Percentiles rank a stretch among this genome's conserved stretches.
These are phyloP conservation scores for Halenospora varia DNA, from an alignment of 495 filamentous ascomycete genomes.

Conservation along the genomic window DNA sequence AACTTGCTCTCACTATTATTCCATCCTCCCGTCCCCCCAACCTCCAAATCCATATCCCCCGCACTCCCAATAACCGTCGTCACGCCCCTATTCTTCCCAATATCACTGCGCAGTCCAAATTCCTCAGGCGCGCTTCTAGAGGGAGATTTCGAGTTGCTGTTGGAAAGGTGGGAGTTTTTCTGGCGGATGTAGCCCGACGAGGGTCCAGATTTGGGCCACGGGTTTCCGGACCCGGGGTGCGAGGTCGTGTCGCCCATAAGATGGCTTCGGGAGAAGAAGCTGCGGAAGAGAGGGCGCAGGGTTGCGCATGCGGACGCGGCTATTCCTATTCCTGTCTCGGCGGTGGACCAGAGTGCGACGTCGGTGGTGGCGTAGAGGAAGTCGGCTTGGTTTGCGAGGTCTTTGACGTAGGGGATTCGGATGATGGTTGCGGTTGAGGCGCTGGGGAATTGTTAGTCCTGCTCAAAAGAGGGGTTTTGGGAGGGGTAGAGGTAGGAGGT, in stretches of 20 bases:
- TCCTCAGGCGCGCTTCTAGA: neutral
- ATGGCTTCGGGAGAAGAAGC: neutral
- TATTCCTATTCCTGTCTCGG: conserved; percentile 35
- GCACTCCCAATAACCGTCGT: neutral
- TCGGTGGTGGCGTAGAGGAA: conserved; percentile 34
- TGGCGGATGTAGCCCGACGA: too few relatives aligned
- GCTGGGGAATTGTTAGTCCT: conserved; percentile 17
- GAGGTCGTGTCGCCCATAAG: neutral
- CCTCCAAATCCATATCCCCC: neutral
- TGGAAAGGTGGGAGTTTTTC: neutral
- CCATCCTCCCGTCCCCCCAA: neutral
- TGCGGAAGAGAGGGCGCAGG: conserved; percentile 33
- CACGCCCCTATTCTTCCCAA: neutral
- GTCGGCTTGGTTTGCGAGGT: conserved; percentile 21
- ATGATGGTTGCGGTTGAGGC: conserved; percentile 37
- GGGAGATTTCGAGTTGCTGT: neutral
- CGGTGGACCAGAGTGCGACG: conserved; percentile 35
- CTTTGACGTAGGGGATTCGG: conserved; percentile 34
- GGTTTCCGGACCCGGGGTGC: too few relatives aligned
- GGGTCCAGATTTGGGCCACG: too few relatives aligned
- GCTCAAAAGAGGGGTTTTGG: neutral
- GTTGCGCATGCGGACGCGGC: conserved; percentile 34
- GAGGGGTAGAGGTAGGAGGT: neutral
- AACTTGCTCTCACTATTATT: conserved; percentile 1
- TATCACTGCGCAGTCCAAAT: neutral